phyloP scores from a whole-genome alignment of 768 basidiomycete genomes.

The Xerocomellus chrysenteron region DNA sequence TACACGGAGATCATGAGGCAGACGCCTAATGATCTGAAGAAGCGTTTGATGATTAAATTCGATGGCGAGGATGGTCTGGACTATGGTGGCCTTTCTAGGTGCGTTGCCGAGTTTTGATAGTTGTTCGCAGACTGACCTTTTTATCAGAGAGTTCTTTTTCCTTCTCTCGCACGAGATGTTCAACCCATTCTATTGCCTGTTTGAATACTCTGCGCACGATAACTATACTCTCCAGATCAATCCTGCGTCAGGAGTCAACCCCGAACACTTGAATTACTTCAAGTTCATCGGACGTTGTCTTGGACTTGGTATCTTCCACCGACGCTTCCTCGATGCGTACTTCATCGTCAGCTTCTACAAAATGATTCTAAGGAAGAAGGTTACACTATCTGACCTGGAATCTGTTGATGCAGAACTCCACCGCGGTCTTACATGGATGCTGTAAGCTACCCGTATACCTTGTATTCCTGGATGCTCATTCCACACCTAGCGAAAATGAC shows the following conservation, averaged over 20 bases:
- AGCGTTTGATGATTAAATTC: constrained; percentile 99
- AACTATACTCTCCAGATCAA: constrained; percentile 99
- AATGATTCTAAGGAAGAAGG: constrained; percentile 99
- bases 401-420: constrained; percentile 95
- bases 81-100: constrained; percentile 98
- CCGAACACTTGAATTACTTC: constrained; percentile 99
- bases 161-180: constrained; percentile 99
- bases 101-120: constrained; percentile 22
- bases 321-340: constrained; percentile 98
- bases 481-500: constrained; percentile 80
- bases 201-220: constrained; percentile 99
- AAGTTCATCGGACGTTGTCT: constrained; percentile 98
- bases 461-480: constrained; percentile 11
- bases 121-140: constrained; percentile 8
- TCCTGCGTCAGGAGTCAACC: constrained; percentile 96
- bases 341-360: constrained; percentile 99
- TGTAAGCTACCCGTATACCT: constrained; percentile 52
- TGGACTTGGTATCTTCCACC: constrained; percentile 97
- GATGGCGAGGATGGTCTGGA: constrained; percentile 98
- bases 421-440: constrained; percentile 97
- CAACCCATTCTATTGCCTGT: constrained; percentile 99
- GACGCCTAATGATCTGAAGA: constrained; percentile 97
- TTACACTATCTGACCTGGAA: constrained; percentile 89
- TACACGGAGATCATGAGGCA: constrained; percentile 99
- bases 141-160: constrained; percentile 96